These are phyloP conservation scores for Colletotrichum sp. DNA, from an alignment of 2,329 filamentous ascomycete species.

Conservation along the genomic window DNA sequence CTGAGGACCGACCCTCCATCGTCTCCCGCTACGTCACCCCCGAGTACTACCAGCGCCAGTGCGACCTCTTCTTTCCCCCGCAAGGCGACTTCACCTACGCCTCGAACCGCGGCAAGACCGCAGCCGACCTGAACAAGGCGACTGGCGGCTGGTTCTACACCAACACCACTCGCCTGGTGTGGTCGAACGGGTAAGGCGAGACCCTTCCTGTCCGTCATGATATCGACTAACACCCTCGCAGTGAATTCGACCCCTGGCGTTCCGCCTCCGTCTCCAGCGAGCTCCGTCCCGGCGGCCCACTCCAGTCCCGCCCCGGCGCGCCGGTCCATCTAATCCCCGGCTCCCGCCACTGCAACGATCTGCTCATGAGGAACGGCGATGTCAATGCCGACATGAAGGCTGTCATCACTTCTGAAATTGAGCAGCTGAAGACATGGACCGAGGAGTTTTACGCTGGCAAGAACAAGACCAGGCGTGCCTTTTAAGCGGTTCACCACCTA, in stretches of 20 bases:
- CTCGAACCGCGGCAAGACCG: slow-evolving; percentile 48
- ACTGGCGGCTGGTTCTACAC: slow-evolving; percentile 59
- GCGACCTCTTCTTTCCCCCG: slow-evolving; percentile 59
- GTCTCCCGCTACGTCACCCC: slow-evolving; percentile 55
- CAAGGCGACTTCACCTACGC: slow-evolving; percentile 55
- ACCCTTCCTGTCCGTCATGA: background rate
- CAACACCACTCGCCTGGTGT: slow-evolving; percentile 59
- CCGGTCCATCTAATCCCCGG: slow-evolving; percentile 60
- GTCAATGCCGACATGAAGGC: slow-evolving; percentile 47
- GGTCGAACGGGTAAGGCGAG: slow-evolving; percentile 51
- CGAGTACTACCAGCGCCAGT: slow-evolving; percentile 62
- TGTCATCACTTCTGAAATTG: slow-evolving; percentile 52
- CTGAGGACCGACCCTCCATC: slow-evolving; percentile 46
- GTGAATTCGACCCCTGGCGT: slow-evolving; percentile 64
- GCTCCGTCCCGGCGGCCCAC: slow-evolving; percentile 59
- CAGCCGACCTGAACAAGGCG: slow-evolving; percentile 52
- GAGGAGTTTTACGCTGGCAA: slow-evolving; percentile 45
- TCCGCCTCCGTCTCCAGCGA: slow-evolving; percentile 57
- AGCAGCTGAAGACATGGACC: slow-evolving; percentile 59
- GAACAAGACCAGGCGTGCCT: background rate
- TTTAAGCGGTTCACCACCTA: background rate
- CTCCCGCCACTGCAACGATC: slow-evolving; percentile 61
- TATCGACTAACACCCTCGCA: slow-evolving; percentile 25
- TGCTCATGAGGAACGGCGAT: slow-evolving; percentile 48
- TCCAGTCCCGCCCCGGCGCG: slow-evolving; percentile 47